Conservation (phyloP, 768 basidiomycete genomes). For the Trametes cingulata region DNA sequence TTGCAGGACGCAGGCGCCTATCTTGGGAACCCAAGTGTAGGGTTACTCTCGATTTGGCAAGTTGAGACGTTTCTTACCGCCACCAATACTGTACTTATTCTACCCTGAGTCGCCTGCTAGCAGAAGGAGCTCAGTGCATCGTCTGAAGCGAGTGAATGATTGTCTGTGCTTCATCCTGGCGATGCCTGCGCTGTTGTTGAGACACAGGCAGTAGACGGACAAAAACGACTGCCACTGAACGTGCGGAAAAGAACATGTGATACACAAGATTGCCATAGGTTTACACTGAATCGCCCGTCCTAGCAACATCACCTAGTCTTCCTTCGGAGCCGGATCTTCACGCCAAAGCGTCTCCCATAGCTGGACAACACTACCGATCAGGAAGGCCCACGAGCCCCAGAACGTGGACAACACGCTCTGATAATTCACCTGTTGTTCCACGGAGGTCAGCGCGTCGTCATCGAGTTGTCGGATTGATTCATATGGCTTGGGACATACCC, state of each 20-base stretch:
- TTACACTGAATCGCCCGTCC: too few species aligned
- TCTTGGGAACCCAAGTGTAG: constrained; percentile 1
- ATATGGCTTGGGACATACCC: constrained; percentile 5
- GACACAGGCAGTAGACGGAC: too few species aligned
- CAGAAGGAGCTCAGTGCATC: too few species aligned
- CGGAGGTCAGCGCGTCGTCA: not conserved
- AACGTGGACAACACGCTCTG: constrained; percentile 57
- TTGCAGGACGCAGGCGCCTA: not conserved
- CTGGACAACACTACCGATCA: constrained; percentile 58
- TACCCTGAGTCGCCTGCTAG: too few species aligned
- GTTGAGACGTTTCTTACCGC: not conserved
- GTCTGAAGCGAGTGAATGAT: too few species aligned
- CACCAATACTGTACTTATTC: too few species aligned
- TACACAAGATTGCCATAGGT: too few species aligned
- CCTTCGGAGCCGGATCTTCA: constrained; percentile 11
- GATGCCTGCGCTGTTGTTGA: too few species aligned
- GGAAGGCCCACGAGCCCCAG: constrained; percentile 64
- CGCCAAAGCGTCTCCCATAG: constrained; percentile 46
- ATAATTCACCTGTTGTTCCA: constrained; percentile 38
- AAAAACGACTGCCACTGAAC: too few species aligned
- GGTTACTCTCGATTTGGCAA: constrained; percentile 1
- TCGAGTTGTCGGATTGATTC: not conserved
- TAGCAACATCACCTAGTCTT: too few species aligned
- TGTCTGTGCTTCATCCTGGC: too few species aligned
- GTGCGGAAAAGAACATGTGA: too few species aligned